Base-by-base conservation (phyloP, 441 rosid genomes). In the Pelargonium australe region DNA sequence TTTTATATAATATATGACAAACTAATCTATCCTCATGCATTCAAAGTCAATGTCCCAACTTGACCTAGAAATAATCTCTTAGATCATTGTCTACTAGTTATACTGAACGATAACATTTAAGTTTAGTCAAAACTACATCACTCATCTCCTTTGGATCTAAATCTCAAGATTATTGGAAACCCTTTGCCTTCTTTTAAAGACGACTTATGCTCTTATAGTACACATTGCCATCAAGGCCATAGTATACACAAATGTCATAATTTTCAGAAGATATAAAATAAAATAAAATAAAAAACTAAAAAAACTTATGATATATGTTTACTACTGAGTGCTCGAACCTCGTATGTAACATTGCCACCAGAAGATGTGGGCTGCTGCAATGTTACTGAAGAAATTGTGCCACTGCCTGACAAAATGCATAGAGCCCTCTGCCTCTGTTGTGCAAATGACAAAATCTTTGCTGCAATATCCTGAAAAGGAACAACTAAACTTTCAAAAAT, bases 401-500 rank as follows among this genome's bases (percentile, higher is more conserved):
- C 99, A 31, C 85, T 80, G 70, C 97, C 99, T 49, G 99, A 90
- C 86, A 95, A 82, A 77, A 95, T 74, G 83, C 96, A 90, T 16
- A 92, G 78, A 75, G 91, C 99, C 75, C 99, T 87, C 51, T 96
- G 87, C 80, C 99, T 85, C 75, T 89, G 97, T 70, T 87, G 97
- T 8, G 99, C 76, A 72, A 92, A 92, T 6, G 90, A 76, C 77
- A 92, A 67, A 70, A 95, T 65, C 80, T 85, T 95, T 37, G 88
- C 83, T 37, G 90, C 95, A 78, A 95, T 84, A 67, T 95, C 99
- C 99, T 95, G 75, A 74, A 68, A 73, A 60, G 43, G 53, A 55
- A 19, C 57, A 37, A 17, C 7, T 17, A 57, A 72, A 37, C 19
- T 8, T 57, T 57, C 16, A 8, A 5, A 5, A 55, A 16, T 16